phyloP scores from a whole-genome alignment of 345 rosid genomes.

The Citrus maxima region DNA sequence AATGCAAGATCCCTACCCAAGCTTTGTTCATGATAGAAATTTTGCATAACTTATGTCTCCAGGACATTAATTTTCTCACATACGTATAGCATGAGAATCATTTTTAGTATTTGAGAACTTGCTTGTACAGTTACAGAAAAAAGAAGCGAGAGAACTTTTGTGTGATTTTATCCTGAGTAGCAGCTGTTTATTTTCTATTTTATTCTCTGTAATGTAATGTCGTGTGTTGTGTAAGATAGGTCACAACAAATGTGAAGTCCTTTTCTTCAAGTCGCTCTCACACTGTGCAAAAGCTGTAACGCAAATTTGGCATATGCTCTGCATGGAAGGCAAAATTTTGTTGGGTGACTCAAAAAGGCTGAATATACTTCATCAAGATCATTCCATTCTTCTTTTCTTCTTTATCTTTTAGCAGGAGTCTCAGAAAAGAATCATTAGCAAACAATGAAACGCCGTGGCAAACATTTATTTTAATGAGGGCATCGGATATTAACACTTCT shows the following conservation, averaged over 20 bases:
- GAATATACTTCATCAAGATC: not conserved
- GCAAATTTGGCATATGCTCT: conserved; percentile 16
- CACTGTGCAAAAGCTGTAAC: conserved; percentile 2
- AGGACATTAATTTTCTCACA: not conserved
- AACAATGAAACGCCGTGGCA: not conserved
- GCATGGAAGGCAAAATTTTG: not conserved
- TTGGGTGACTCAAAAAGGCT: conserved; percentile 11
- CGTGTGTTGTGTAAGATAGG: conserved; percentile 1
- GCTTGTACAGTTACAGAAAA: conserved; percentile 36
- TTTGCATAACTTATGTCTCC: not conserved
- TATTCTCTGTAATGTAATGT: not conserved
- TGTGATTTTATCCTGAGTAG: conserved; percentile 4
- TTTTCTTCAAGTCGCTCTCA: conserved; percentile 27
- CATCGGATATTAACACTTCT: not conserved
- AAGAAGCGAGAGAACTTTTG: conserved; percentile 13
- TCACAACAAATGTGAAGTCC: conserved; percentile 20
- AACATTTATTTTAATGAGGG: no score
- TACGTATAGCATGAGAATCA: conserved; percentile 24
- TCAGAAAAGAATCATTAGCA: not conserved
- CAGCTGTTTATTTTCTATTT: not conserved
- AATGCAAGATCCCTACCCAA: conserved; percentile 65
- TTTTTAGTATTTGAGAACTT: conserved; percentile 3
- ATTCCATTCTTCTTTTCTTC: not conserved
- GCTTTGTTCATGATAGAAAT: conserved; percentile 65
- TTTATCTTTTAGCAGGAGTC: not conserved